Percentiles rank a stretch among this genome's conserved stretches.
Conservation (phyloP, 1,284 basidiomycete genomes). For the Apiotrichum gamsii region DNA sequence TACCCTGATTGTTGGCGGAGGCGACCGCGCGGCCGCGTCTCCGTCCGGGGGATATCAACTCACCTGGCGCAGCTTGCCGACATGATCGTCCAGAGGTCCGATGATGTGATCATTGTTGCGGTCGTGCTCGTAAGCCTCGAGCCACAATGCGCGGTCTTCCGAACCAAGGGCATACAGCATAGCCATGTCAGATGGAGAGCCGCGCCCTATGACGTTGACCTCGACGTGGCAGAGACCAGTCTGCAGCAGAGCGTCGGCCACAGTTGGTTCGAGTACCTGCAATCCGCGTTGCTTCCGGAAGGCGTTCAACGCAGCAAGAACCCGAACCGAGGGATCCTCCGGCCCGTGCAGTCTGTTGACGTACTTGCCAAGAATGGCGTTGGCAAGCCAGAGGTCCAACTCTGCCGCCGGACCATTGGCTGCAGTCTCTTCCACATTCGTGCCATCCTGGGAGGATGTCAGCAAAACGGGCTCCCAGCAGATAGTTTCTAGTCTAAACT, state of each 20-base stretch:
- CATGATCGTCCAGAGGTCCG: conserved; percentile 29
- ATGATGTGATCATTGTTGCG: conserved; percentile 5
- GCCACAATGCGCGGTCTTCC: conserved; percentile 52
- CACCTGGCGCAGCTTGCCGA: conserved; percentile 50
- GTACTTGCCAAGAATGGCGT: conserved; percentile 47
- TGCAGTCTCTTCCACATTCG: conserved; percentile 22
- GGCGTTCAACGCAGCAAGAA: conserved; percentile 57
- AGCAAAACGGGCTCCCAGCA: neutral
- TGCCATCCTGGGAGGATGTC: neutral
- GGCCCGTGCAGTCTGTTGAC: conserved; percentile 2
- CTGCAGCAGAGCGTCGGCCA: conserved; percentile 51
- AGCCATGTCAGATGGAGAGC: conserved; percentile 65
- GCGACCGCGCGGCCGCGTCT: too few relatives aligned
- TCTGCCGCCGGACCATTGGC: conserved; percentile 35
- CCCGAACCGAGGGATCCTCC: conserved; percentile 27
- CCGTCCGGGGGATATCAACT: conserved; percentile 13
- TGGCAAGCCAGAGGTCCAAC: conserved; percentile 68
- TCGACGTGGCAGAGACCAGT: conserved; percentile 62
- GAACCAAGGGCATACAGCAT: conserved; percentile 60
- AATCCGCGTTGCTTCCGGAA: conserved; percentile 56
- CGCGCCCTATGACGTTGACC: conserved; percentile 59
- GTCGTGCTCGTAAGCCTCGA: conserved; percentile 40
- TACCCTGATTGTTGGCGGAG: too few relatives aligned
- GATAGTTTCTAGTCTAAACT: neutral
- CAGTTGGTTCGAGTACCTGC: conserved; percentile 45